Conservation (phyloP, 148 eudicot genomes). For the Fagopyrum esculentum region DNA sequence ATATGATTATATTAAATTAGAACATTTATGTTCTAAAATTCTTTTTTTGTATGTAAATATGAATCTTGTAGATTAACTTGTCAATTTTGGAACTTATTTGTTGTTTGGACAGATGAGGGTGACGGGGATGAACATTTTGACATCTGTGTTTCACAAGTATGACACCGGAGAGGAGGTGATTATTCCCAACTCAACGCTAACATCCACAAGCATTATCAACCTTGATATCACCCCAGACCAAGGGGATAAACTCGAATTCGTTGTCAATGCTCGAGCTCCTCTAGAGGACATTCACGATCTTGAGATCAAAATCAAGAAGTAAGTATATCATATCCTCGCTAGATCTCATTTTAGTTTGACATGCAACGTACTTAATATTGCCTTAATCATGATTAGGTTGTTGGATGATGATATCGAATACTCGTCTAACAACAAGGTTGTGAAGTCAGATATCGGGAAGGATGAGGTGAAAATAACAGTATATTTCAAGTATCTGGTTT, state of each 20-base stretch:
- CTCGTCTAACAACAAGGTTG: conserved; percentile 8
- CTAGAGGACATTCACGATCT: not conserved
- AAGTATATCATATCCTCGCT: not conserved
- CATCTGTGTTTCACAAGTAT: not conserved
- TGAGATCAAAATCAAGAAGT: conserved; percentile 10
- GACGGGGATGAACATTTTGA: conserved; percentile 11
- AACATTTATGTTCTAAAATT: too few relatives aligned
- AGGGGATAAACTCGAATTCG: conserved; percentile 4
- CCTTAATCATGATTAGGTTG: not conserved
- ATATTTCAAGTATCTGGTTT: conserved; percentile 13
- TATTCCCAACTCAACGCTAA: conserved; percentile 11
- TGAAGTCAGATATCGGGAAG: conserved; percentile 11
- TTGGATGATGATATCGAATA: not conserved
- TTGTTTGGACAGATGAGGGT: conserved; percentile 12
- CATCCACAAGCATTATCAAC: conserved; percentile 10
- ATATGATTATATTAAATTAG: too few relatives aligned
- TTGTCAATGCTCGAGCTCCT: not conserved
- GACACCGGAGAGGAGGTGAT: conserved; percentile 12
- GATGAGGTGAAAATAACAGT: conserved; percentile 10
- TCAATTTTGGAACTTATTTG: not conserved
- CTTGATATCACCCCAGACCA: not conserved
- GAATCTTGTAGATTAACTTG: too few relatives aligned
- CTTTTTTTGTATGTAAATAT: too few relatives aligned
- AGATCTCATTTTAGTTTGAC: not conserved
- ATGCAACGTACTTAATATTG: too few relatives aligned